These are phyloP conservation scores for Fonsecaea nubica DNA, from an alignment of 2,329 filamentous ascomycete species.

Conservation along the genomic window DNA sequence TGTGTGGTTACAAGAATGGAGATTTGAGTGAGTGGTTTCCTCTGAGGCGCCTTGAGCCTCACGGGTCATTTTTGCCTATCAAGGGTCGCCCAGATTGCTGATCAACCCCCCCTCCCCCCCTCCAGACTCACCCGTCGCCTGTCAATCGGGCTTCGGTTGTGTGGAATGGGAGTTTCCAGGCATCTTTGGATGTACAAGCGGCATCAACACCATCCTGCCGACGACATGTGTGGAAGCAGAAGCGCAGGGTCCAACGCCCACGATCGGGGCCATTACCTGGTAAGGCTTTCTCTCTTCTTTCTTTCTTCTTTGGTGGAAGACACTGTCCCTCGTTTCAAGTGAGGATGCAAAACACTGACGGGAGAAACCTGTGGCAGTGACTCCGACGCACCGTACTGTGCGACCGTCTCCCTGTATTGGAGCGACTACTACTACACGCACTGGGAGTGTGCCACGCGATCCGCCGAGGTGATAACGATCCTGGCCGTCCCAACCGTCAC, in stretches of 20 bases:
- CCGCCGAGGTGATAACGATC: background rate
- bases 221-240: background rate
- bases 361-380: background rate
- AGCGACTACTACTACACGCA: background rate
- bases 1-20: background rate
- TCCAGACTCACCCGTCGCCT: background rate
- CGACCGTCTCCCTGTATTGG: background rate
- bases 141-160: background rate
- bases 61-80: background rate
- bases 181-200: background rate
- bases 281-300: background rate
- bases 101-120: background rate
- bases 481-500: background rate
- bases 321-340: background rate
- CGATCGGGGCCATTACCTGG: background rate
- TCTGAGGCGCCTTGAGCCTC: background rate
- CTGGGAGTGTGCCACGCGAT: background rate
- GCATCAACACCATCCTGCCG: slow-evolving; percentile 1
- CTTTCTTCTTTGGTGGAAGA: too few species aligned
- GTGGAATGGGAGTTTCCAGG: background rate
- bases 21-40: background rate
- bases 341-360: background rate
- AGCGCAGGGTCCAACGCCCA: background rate
- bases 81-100: background rate
- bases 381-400: background rate